Conservation (phyloP, 176 grass and related monocot species). For the Hyparrhenia diplandra region DNA sequence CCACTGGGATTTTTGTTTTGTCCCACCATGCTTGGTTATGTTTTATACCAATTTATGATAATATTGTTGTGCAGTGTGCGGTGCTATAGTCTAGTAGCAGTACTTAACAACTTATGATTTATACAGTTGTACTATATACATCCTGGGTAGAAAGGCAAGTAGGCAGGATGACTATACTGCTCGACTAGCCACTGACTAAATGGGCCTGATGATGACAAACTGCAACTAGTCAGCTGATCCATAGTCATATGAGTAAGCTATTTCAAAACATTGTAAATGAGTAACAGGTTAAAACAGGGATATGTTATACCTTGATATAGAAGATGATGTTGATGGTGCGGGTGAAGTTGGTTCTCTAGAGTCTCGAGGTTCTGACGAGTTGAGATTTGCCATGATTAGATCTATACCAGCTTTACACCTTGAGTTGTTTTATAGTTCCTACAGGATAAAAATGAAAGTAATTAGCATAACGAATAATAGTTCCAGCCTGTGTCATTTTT, state of each 20-base stretch:
- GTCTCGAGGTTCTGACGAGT: slow-evolving; percentile 32
- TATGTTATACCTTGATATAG: slow-evolving; percentile 68
- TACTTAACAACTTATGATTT: neutral
- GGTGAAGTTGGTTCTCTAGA: slow-evolving; percentile 50
- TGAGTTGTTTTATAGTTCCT: slow-evolving; percentile 25
- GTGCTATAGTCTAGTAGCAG: neutral
- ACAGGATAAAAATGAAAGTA: neutral
- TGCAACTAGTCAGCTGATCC: neutral
- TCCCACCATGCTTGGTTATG: neutral
- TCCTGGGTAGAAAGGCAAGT: neutral
- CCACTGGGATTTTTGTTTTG: neutral
- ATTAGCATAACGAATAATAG: slow-evolving; percentile 22
- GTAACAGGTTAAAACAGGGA: neutral
- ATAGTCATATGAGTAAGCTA: neutral
- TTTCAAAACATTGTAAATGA: neutral
- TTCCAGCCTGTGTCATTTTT: slow-evolving; percentile 18
- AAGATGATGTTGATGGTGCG: slow-evolving; percentile 59
- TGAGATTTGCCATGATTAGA: slow-evolving; percentile 54
- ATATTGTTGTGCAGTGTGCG: neutral
- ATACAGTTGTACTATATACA: neutral
- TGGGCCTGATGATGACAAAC: neutral
- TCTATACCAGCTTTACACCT: slow-evolving; percentile 13
- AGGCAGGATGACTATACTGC: neutral
- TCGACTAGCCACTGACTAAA: neutral
- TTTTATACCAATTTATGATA: neutral